Percentiles rank a stretch among this genome's conserved stretches.
phyloP scores from a whole-genome alignment of 106 monocot genomes.

The Ottelia alismoides region DNA sequence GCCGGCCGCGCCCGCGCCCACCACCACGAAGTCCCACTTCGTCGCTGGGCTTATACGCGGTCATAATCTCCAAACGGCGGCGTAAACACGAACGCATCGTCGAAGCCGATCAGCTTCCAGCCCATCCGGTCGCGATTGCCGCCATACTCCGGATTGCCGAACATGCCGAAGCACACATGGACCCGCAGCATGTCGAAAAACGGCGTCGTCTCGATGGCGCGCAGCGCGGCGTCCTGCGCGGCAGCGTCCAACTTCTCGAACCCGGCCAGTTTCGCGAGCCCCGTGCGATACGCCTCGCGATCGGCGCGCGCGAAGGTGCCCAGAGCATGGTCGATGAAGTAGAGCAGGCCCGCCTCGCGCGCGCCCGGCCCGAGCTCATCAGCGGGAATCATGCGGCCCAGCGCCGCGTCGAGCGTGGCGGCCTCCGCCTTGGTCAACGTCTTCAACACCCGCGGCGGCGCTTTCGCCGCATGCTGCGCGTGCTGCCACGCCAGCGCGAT shows the following conservation, averaged over 20 bases:
- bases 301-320: background rate
- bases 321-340: background rate
- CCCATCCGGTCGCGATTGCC: background rate
- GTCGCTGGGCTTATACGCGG: background rate
- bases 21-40: background rate
- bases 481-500: no score
- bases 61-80: background rate
- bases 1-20: background rate
- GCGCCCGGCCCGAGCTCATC: background rate
- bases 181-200: background rate
- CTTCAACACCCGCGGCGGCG: no score
- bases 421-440: background rate
- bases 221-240: background rate
- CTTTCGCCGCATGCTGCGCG: no score
- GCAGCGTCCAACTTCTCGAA: background rate
- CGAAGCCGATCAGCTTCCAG: background rate
- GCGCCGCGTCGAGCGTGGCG: background rate
- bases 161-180: background rate
- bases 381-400: background rate
- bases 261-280: background rate
- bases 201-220: background rate
- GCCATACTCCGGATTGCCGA: background rate
- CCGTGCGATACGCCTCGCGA: background rate
- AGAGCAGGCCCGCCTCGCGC: background rate
- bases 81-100: background rate